Evolutionary conservation across 202 grass and related monocot species (phyloP).

Genomic region (Zoysia matrella): DNA sequence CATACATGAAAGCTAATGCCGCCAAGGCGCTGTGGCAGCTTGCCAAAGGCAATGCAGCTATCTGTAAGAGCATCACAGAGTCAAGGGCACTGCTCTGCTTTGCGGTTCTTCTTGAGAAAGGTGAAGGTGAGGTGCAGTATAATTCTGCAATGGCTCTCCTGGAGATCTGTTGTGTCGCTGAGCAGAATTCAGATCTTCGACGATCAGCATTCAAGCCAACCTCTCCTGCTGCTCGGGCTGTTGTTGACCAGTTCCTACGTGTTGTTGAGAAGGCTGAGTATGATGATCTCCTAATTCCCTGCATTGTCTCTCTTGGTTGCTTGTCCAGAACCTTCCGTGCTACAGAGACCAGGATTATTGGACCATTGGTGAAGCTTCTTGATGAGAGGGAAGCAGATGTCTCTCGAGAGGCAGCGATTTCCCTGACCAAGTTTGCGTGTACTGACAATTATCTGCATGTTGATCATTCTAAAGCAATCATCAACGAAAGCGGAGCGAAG

Average conservation of each 20-base stretch:
- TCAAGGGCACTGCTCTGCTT: slow-evolving; percentile 89
- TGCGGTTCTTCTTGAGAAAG: slow-evolving; percentile 76
- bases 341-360: slow-evolving; percentile 81
- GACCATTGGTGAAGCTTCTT: slow-evolving; percentile 73
- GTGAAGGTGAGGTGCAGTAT: slow-evolving; percentile 63
- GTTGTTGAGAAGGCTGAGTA: slow-evolving; percentile 81
- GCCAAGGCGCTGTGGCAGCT: slow-evolving; percentile 79
- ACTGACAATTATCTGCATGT: slow-evolving; percentile 85
- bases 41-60: slow-evolving; percentile 66
- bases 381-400: slow-evolving; percentile 70
- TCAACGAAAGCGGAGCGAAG: slow-evolving; percentile 69
- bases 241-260: slow-evolving; percentile 85
- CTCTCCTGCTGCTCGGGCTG: slow-evolving; percentile 73
- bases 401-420: slow-evolving; percentile 52
- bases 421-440: slow-evolving; percentile 79
- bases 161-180: slow-evolving; percentile 86
- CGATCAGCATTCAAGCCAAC: slow-evolving; percentile 92
- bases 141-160: slow-evolving; percentile 82
- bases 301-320: slow-evolving; percentile 77
- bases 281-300: slow-evolving; percentile 85
- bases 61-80: slow-evolving; percentile 98
- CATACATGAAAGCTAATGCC: slow-evolving; percentile 77
- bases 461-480: slow-evolving; percentile 91
- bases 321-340: slow-evolving; percentile 88
- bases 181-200: slow-evolving; percentile 73